Conservation (phyloP, 306 rosid species). For the Cyamopsis tetragonoloba region DNA sequence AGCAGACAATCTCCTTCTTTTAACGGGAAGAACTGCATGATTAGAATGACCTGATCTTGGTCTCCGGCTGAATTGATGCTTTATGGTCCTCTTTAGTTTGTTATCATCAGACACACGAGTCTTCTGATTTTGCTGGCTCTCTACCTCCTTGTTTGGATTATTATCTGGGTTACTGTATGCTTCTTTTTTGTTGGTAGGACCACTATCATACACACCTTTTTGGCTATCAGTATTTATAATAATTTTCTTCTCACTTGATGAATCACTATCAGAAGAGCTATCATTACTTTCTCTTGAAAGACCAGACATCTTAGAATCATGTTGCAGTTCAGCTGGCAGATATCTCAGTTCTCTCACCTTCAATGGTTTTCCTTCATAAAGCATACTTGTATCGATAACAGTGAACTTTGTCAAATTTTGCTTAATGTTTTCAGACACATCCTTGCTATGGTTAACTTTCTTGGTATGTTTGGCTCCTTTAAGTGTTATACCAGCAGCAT, state of each 20-base stretch:
- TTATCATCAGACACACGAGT: conserved; percentile 28
- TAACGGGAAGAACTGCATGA: conserved; percentile 37
- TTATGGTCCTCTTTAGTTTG: conserved; percentile 32
- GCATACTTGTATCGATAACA: conserved; percentile 53
- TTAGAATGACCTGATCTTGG: conserved; percentile 43
- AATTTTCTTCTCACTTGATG: conserved; percentile 27
- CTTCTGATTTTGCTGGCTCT: conserved; percentile 29
- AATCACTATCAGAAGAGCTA: conserved; percentile 14
- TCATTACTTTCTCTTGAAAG: conserved; percentile 33
- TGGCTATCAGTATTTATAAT: conserved; percentile 8
- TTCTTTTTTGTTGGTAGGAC: conserved; percentile 24
- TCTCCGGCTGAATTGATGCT: conserved; percentile 43
- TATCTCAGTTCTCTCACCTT: conserved; percentile 46
- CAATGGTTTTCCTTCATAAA: conserved; percentile 38
- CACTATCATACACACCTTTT: conserved; percentile 8
- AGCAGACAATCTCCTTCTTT: conserved; percentile 50
- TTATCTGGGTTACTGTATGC: conserved; percentile 6
- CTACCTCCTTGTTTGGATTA: conserved; percentile 26
- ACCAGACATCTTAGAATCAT: conserved; percentile 29
- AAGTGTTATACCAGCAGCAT: conserved; percentile 22
- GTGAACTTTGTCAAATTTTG: conserved; percentile 42
- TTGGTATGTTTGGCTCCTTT: conserved; percentile 18
- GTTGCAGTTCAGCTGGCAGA: conserved; percentile 31
- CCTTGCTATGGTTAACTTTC: conserved; percentile 29
- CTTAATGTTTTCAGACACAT: neutral